These are phyloP conservation scores for Cercospora nicotianae DNA, from an alignment of 2,329 filamentous ascomycete species.

Conservation along the genomic window DNA sequence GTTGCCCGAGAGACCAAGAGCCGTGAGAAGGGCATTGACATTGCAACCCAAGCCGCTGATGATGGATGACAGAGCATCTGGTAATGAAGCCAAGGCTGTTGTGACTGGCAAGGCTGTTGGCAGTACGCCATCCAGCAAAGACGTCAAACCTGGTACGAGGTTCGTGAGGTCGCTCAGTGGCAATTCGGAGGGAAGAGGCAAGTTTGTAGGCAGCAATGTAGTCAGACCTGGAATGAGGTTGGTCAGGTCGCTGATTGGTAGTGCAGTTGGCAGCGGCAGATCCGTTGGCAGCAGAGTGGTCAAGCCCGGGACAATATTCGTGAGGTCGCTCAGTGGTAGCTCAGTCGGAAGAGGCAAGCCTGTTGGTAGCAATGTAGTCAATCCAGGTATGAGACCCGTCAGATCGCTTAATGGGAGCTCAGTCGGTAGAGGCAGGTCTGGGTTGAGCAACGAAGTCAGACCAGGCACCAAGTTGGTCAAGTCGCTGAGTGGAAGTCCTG, in stretches of 20 bases:
- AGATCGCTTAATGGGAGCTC: background rate
- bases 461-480: background rate
- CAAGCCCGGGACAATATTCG: constrained; percentile 9
- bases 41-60: background rate
- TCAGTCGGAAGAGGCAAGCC: background rate
- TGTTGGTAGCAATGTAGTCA: background rate
- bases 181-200: background rate
- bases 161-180: background rate
- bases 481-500: background rate
- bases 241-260: background rate
- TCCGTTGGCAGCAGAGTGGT: constrained; percentile 1
- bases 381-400: background rate
- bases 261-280: background rate
- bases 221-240: constrained; percentile 7
- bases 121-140: background rate
- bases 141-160: constrained; percentile 4
- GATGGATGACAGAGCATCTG: background rate
- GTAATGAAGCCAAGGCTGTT: background rate
- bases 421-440: background rate
- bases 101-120: background rate
- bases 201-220: background rate
- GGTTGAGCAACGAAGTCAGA: background rate
- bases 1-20: background rate
- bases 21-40: background rate
- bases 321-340: background rate